Percentiles rank a stretch among this genome's conserved stretches.
Conservation (phyloP, 2,329 filamentous ascomycete species). For the Fusarium sp. region DNA sequence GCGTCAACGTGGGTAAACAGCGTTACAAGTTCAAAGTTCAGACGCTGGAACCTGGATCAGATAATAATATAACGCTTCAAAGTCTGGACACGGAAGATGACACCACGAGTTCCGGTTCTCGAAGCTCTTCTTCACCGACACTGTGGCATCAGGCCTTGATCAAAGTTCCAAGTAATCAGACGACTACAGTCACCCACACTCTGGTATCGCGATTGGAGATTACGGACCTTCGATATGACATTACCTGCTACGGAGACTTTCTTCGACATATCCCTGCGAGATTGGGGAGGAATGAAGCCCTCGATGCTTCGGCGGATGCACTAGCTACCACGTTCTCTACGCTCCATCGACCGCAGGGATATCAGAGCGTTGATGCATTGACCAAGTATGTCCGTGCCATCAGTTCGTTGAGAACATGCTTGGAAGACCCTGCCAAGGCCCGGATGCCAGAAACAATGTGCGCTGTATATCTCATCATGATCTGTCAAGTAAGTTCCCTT, state of each 20-base stretch:
- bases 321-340: constrained; percentile 48
- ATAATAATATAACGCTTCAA: constrained; percentile 2
- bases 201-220: constrained; percentile 54
- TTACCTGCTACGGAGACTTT: constrained; percentile 62
- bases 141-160: constrained; percentile 11
- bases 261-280: constrained; percentile 60
- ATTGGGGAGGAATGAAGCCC: constrained; percentile 60
- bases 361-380: constrained; percentile 43
- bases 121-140: constrained; percentile 5
- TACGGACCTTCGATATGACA: constrained; percentile 61
- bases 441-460: constrained; percentile 53
- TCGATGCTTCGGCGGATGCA: constrained; percentile 57
- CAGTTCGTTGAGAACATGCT: constrained; percentile 43
- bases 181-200: constrained; percentile 43
- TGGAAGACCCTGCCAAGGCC: constrained; percentile 48
- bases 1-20: constrained; percentile 61
- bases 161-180: constrained; percentile 50
- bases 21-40: constrained; percentile 64
- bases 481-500: constrained; percentile 50
- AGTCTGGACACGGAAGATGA: constrained; percentile 27
- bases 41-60: constrained; percentile 26
- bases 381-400: constrained; percentile 52
- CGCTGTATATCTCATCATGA: constrained; percentile 55
- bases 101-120: background rate
- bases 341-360: constrained; percentile 33